phyloP scores from a whole-genome alignment of 2,329 filamentous ascomycete species.

The Cylindrodendrum hubeiense region DNA sequence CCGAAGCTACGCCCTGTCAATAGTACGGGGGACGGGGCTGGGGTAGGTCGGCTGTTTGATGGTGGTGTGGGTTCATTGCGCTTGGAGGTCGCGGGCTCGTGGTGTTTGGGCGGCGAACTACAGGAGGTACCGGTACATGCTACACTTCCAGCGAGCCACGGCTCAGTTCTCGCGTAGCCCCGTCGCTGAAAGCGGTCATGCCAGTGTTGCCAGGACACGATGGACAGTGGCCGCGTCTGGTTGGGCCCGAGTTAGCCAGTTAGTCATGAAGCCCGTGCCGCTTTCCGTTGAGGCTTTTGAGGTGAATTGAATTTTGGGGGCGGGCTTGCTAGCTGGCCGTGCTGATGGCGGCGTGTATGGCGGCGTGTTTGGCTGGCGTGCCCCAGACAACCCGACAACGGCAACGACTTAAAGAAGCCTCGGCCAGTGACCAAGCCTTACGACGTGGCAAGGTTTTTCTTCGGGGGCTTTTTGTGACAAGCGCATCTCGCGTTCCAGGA shows the following conservation, averaged over 20 bases:
- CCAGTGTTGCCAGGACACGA: not conserved
- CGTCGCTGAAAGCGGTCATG: not conserved
- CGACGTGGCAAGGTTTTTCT: not conserved
- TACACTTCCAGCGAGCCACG: not conserved
- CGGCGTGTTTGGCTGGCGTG: not conserved
- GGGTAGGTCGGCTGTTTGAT: not conserved
- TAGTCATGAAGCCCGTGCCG: not conserved
- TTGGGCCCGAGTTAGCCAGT: not conserved
- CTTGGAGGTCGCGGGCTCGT: not conserved
- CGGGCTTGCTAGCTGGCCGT: not conserved
- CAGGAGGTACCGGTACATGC: not conserved
- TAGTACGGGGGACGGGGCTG: not conserved
- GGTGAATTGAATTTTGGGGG: not conserved
- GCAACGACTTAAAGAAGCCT: not conserved
- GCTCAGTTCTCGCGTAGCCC: not conserved
- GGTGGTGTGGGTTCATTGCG: not conserved
- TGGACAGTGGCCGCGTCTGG: not conserved
- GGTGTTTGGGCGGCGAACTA: too few relatives aligned
- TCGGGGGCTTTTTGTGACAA: not conserved
- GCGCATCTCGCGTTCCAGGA: not conserved
- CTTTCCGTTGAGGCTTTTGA: not conserved
- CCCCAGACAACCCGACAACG: slow-evolving; percentile 12
- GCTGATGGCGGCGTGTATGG: too few relatives aligned
- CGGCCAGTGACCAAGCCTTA: not conserved
- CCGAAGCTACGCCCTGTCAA: not conserved